phyloP scores from a whole-genome alignment of 2,329 filamentous ascomycete species.

The Claviceps capensis region DNA sequence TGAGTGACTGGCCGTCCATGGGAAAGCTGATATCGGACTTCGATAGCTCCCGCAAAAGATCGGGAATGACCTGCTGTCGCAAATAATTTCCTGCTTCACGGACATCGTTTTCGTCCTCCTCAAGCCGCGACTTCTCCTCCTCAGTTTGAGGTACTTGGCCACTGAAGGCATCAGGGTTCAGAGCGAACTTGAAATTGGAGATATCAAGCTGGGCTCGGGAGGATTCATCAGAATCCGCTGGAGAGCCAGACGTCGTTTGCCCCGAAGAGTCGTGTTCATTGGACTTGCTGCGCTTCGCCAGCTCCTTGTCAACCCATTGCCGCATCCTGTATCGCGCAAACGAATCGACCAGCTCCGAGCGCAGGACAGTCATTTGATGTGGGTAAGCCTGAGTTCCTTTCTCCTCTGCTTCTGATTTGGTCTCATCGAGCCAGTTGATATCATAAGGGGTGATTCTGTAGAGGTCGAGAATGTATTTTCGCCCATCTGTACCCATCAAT shows the following conservation, averaged over 20 bases:
- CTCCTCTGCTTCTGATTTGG: conserved; percentile 33
- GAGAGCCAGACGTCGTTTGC: conserved; percentile 21
- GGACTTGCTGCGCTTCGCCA: conserved; percentile 43
- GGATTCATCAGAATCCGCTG: conserved; percentile 21
- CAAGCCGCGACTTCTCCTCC: conserved; percentile 74
- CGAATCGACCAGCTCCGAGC: conserved; percentile 77
- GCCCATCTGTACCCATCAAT: conserved; percentile 86
- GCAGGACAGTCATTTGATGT: conserved; percentile 88
- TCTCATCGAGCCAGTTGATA: conserved; percentile 77
- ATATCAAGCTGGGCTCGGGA: conserved; percentile 59
- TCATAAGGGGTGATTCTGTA: conserved; percentile 92
- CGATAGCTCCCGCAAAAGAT: conserved; percentile 71
- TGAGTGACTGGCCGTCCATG: conserved; percentile 92
- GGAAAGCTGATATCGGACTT: conserved; percentile 93
- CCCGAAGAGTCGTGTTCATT: conserved; percentile 22
- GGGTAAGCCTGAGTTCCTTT: conserved; percentile 51
- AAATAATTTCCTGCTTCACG: conserved; percentile 71
- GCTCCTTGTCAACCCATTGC: conserved; percentile 71
- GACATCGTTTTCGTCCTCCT: conserved; percentile 77
- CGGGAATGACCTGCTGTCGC: conserved; percentile 64
- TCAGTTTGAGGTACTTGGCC: conserved; percentile 82
- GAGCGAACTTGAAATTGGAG: conserved; percentile 70
- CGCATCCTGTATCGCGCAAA: conserved; percentile 78
- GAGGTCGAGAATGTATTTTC: conserved; percentile 93
- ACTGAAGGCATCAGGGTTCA: conserved; percentile 94